These are phyloP conservation scores for Fraxinus anomala DNA, from an alignment of 257 asterid species.

Conservation along the genomic window DNA sequence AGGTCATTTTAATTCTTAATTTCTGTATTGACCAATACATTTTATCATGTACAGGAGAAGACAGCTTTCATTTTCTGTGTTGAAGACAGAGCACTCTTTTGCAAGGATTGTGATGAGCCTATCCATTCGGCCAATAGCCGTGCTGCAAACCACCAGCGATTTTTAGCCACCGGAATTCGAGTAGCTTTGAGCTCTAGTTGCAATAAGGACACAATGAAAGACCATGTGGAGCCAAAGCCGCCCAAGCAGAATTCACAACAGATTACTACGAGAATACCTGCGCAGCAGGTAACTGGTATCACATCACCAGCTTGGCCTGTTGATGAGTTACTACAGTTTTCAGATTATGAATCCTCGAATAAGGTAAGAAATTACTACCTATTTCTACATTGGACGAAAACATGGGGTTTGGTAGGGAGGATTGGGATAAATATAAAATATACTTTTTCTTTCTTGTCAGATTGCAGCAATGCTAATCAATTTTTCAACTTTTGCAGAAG, in stretches of 20 bases:
- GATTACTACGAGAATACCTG: conserved; percentile 33
- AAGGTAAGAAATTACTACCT: conserved; percentile 44
- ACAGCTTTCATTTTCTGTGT: conserved; percentile 97
- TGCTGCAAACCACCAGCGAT: conserved; percentile 87
- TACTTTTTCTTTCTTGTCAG: not conserved
- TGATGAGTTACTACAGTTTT: conserved; percentile 74
- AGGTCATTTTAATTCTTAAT: not conserved
- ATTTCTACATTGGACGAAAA: not conserved
- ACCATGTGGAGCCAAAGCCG: conserved; percentile 60
- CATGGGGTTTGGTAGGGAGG: not conserved
- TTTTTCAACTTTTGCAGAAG: conserved; percentile 48
- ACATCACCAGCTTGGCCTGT: conserved; percentile 76
- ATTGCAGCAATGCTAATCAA: not conserved
- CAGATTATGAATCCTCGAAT: conserved; percentile 63
- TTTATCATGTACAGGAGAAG: conserved; percentile 53
- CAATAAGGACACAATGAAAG: conserved; percentile 37
- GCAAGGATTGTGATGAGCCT: conserved; percentile 87
- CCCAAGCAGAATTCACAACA: conserved; percentile 52
- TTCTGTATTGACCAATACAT: not conserved
- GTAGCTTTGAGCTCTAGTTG: conserved; percentile 74
- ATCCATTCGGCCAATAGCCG: conserved; percentile 77
- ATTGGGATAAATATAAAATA: not conserved
- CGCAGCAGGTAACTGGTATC: conserved; percentile 43
- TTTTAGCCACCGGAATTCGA: conserved; percentile 87
- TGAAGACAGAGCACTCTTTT: conserved; percentile 93